Evolutionary conservation across 805 yeast genomes (phyloP).

Genomic region (Lachancea fermentati): DNA sequence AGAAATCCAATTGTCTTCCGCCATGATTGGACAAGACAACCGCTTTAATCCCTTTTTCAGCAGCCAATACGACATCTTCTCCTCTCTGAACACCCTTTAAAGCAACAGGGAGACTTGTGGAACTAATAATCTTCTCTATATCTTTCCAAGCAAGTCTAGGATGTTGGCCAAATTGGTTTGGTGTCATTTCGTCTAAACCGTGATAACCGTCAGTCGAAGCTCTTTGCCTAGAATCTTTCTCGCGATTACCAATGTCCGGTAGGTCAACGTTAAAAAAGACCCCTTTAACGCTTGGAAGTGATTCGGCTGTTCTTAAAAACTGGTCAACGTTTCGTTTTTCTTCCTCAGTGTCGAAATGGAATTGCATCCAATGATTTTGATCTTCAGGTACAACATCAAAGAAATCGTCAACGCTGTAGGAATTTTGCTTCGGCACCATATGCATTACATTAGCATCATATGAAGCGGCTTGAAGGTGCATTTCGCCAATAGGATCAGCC

Average conservation of each 20-base stretch:
- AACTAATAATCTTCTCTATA: constrained; percentile 24
- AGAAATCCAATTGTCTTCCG: constrained; percentile 63
- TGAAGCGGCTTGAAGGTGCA: constrained; percentile 15
- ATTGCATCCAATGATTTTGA: constrained; percentile 44
- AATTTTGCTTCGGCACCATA: constrained; percentile 42
- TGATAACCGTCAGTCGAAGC: constrained; percentile 8
- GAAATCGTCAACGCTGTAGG: constrained; percentile 39
- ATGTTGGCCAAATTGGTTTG: constrained; percentile 13
- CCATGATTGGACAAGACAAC: constrained; percentile 70
- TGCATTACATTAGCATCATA: constrained; percentile 37
- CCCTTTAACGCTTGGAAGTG: constrained; percentile 38
- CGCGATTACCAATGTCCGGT: constrained; percentile 49
- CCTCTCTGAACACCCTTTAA: constrained; percentile 63
- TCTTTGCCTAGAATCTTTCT: constrained; percentile 39
- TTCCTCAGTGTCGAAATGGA: constrained; percentile 41
- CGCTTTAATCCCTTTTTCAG: constrained; percentile 54
- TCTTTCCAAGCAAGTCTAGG: constrained; percentile 33
- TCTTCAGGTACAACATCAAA: constrained; percentile 30
- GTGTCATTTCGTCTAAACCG: constrained; percentile 5
- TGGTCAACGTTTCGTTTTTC: constrained; percentile 24
- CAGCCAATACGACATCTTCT: constrained; percentile 59
- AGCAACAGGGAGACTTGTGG: constrained; percentile 42
- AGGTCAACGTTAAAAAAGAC: constrained; percentile 52
- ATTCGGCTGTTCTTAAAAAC: constrained; percentile 36
- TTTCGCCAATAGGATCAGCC: constrained; percentile 41